Conservation (phyloP, 805 yeast genomes). For the Starmerella geochares region DNA sequence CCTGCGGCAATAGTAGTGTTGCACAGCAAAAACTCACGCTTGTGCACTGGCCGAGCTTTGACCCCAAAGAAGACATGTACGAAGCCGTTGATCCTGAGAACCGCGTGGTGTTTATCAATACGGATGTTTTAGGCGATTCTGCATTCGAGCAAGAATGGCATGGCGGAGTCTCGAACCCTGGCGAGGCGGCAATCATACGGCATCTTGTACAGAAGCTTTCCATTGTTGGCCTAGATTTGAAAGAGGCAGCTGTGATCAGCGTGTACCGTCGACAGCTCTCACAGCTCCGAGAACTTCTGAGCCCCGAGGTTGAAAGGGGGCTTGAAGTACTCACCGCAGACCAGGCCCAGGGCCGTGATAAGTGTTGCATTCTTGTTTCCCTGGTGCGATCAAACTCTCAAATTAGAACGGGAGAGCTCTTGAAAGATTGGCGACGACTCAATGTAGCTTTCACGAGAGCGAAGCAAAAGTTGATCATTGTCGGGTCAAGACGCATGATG, state of each 20-base stretch:
- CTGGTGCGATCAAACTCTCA: conserved; percentile 71
- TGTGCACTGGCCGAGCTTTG: conserved; percentile 32
- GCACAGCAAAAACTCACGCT: conserved; percentile 48
- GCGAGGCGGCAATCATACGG: conserved; percentile 57
- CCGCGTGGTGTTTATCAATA: conserved; percentile 68
- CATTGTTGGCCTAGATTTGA: conserved; percentile 36
- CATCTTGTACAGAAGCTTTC: conserved; percentile 43
- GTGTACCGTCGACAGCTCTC: conserved; percentile 71
- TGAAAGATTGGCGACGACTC: conserved; percentile 81
- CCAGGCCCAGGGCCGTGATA: conserved; percentile 91
- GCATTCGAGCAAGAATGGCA: conserved; percentile 47
- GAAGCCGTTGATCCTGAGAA: conserved; percentile 39
- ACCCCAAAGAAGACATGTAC: conserved; percentile 7
- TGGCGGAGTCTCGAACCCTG: conserved; percentile 61
- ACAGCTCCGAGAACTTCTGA: conserved; percentile 32
- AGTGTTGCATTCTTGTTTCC: conserved; percentile 81
- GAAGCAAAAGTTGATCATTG: conserved; percentile 63
- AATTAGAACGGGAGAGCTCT: conserved; percentile 59
- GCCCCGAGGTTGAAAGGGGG: conserved; percentile 18
- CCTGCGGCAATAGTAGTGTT: conserved; percentile 63
- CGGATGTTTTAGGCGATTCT: conserved; percentile 47
- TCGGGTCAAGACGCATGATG: conserved; percentile 57
- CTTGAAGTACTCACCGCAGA: conserved; percentile 88
- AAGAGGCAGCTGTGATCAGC: conserved; percentile 73
- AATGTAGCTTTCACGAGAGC: conserved; percentile 95